A percentile compares a stretch with the other conserved stretches of the same genome.
Evolutionary conservation across 1,284 basidiomycete genomes (phyloP).

Genomic region (Hypsizygus ulmarius): DNA sequence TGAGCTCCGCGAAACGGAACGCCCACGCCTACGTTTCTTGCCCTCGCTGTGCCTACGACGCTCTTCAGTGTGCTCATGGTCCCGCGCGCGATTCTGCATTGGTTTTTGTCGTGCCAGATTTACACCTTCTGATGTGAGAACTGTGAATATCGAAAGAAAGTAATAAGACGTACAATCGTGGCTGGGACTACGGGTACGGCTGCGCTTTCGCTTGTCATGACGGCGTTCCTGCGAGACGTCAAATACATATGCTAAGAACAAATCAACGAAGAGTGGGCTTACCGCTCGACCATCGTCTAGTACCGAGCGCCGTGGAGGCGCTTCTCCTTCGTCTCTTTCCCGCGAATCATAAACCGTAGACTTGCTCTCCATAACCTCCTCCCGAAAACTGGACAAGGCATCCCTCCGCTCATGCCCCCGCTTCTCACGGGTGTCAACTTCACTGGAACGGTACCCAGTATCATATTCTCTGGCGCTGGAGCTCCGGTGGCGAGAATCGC

Average conservation of each 20-base stretch:
- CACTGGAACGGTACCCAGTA: background rate
- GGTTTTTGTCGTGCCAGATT: constrained; percentile 7
- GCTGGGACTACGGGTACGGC: constrained; percentile 4
- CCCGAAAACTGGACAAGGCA: constrained; percentile 4
- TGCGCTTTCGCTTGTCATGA: constrained; percentile 4
- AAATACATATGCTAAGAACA: background rate
- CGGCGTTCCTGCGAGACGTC: constrained; percentile 4
- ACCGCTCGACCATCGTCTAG: constrained; percentile 1
- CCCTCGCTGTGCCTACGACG: background rate
- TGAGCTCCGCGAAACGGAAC: constrained; percentile 8
- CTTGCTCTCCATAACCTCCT: background rate
- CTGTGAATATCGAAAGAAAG: constrained; percentile 4
- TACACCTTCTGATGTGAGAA: constrained; percentile 22
- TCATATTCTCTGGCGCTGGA: background rate
- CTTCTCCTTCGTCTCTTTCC: background rate
- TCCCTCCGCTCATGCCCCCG: background rate
- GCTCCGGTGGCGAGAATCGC: background rate
- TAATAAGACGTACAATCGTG: constrained; percentile 18
- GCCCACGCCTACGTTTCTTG: background rate
- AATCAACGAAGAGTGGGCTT: background rate
- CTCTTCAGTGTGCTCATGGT: background rate
- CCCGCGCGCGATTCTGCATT: constrained; percentile 14
- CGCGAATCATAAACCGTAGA: background rate
- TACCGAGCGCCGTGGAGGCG: background rate
- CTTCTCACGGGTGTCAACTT: background rate